phyloP scores from a whole-genome alignment of 1,139 yeast species.

The Candida sp. region DNA sequence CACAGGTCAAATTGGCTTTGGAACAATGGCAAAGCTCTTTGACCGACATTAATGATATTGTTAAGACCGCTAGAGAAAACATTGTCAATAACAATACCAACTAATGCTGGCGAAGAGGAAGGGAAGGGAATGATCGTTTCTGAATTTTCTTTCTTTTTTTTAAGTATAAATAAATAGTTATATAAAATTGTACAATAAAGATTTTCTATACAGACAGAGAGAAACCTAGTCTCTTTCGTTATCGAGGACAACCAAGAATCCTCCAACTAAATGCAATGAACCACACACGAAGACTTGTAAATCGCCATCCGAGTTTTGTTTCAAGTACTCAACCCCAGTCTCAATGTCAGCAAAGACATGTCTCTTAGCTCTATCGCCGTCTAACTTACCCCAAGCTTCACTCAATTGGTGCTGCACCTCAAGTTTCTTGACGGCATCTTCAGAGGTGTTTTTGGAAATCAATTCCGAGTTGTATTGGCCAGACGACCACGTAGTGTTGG shows the following conservation, averaged over 20 bases:
- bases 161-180: conserved; percentile 1
- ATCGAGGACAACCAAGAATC: conserved; percentile 85
- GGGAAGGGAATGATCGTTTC: not conserved
- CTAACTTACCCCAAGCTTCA: conserved; percentile 66
- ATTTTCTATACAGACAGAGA: not conserved
- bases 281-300: conserved; percentile 93
- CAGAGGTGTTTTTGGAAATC: conserved; percentile 82
- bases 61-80: conserved; percentile 48
- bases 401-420: conserved; percentile 83
- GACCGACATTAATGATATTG: conserved; percentile 46
- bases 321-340: conserved; percentile 62
- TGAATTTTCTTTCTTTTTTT: not conserved
- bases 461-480: conserved; percentile 85
- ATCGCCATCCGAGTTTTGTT: conserved; percentile 31
- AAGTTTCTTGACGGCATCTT: conserved; percentile 75
- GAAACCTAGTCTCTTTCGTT: conserved; percentile 34
- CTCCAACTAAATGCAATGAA: conserved; percentile 93
- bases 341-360: conserved; percentile 79
- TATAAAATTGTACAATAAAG: not conserved
- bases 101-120: conserved; percentile 2
- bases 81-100: conserved; percentile 32
- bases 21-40: conserved; percentile 46
- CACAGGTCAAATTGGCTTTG: conserved; percentile 37
- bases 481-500: conserved; percentile 89
- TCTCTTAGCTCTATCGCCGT: conserved; percentile 28